phyloP scores from a whole-genome alignment of 352 stramenopile genomes.

The Phytopythium delawarense region DNA sequence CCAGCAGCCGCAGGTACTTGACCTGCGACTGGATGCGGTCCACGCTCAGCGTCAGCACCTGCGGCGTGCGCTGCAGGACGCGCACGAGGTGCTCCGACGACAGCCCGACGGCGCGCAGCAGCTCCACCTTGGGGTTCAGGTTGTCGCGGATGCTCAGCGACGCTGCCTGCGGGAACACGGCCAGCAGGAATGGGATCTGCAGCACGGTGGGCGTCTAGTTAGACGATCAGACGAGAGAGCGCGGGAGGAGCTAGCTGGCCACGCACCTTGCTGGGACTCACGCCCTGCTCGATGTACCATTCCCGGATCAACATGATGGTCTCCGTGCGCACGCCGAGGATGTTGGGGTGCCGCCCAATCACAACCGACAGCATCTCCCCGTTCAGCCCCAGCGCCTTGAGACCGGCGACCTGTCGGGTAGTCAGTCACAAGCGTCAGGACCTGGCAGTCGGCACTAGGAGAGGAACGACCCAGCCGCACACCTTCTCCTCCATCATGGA shows the following conservation, averaged over 20 bases:
- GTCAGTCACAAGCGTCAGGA: too few species aligned
- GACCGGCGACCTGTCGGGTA: conserved; percentile 23
- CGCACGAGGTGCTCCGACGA: conserved; percentile 29
- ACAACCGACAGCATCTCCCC: conserved; percentile 22
- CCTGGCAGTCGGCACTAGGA: too few species aligned
- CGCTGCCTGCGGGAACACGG: conserved; percentile 36
- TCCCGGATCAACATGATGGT: conserved; percentile 20
- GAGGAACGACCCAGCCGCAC: too few species aligned
- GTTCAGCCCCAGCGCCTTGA: conserved; percentile 27
- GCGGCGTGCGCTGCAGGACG: conserved; percentile 34
- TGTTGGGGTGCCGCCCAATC: conserved; percentile 35
- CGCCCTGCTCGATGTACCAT: conserved; percentile 38
- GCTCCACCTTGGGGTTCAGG: conserved; percentile 39
- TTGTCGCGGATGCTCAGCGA: conserved; percentile 29
- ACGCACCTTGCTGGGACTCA: conserved; percentile 25
- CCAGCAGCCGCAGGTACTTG: conserved; percentile 22
- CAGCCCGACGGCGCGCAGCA: conserved; percentile 30
- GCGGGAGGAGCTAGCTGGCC: neutral
- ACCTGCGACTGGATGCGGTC: conserved; percentile 32
- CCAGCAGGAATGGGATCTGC: conserved; percentile 55
- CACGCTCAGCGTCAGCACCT: conserved; percentile 32
- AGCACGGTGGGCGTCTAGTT: neutral
- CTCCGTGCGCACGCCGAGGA: conserved; percentile 30
- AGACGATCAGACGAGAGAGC: neutral
- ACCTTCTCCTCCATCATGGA: conserved; percentile 34